Base-by-base conservation (phyloP, 2,329 filamentous ascomycete genomes). In the Penicillium sp. region DNA sequence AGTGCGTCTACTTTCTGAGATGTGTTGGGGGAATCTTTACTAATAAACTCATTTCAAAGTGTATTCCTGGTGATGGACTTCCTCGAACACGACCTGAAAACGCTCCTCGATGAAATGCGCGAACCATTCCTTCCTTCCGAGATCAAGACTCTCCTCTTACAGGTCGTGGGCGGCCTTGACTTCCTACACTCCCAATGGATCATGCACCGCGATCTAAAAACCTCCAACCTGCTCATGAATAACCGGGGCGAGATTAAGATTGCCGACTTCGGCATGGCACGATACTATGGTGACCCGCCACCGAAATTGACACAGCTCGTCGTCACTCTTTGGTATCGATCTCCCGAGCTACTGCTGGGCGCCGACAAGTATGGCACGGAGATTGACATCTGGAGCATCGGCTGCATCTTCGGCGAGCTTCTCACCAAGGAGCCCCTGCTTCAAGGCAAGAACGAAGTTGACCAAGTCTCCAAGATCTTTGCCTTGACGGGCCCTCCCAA, bases 1-100 rank as follows among this genome's bases (percentile, higher is more conserved):
- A 89, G 82, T 84, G 75, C 76, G 80, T 77, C 11, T 6, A 47
- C 4, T 13, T 14, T 5, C 19, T 6, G 31, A 22, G 3, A 19
- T 2, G 4, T 10, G 9, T 19, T 7, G 14, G 2, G 31, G 31
- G 9, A 22, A 27, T 3, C 14, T 36, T 4, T 4, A 19, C 11
- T 44, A 24, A 53, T 18, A 24, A n/a, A 18, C 36, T 24, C 24
- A 16, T 51, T 49, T 51, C 68, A 75, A 75, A 92, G 89, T 78
- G 89, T 97, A 65, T 96, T 92, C 75, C 86, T 99, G 58, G 95
- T 98, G 63, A 94, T 99, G 83, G 93, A 97, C 73, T 99, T 98
- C 77, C 83, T 97, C 69, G 94, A 98, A 80, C 95, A 99, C 81
- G 95, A 99, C 72, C 87, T 99, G 58, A 96, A 96, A 77, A 91